A percentile compares a stretch with the other conserved stretches of the same genome.
phyloP scores from a whole-genome alignment of 1,284 basidiomycete species.

The Malassezia restricta region DNA sequence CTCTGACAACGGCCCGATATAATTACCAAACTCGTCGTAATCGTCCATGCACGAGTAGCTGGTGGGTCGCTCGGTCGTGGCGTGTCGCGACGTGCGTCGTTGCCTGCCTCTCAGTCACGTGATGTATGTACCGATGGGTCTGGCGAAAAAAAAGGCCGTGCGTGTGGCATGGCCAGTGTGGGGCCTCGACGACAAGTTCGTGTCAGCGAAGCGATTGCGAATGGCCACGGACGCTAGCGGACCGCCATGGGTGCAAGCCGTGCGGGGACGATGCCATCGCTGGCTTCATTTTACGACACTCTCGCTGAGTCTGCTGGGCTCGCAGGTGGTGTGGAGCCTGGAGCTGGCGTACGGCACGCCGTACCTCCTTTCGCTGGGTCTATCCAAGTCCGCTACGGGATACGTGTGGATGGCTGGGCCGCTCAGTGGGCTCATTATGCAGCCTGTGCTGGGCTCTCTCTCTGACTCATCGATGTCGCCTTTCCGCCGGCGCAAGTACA shows the following conservation, averaged over 20 bases:
- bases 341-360: constrained; percentile 81
- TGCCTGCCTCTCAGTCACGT: too few species aligned
- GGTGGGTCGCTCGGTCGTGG: not conserved
- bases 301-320: constrained; percentile 56
- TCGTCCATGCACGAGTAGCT: constrained; percentile 27
- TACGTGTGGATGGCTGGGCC: constrained; percentile 95
- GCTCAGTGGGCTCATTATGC: constrained; percentile 77
- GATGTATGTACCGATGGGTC: too few species aligned
- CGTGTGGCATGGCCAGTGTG: too few species aligned
- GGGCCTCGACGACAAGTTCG: too few species aligned
- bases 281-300: constrained; percentile 34
- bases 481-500: constrained; percentile 74
- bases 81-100: too few species aligned
- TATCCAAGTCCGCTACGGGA: constrained; percentile 79
- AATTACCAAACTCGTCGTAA: constrained; percentile 46
- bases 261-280: not conserved
- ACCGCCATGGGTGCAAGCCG: not conserved
- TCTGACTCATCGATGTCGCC: constrained; percentile 81
- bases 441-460: constrained; percentile 85
- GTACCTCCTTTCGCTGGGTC: constrained; percentile 73
- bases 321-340: constrained; percentile 83
- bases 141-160: too few species aligned
- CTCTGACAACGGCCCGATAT: constrained; percentile 41
- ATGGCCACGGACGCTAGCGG: too few species aligned
- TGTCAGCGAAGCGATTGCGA: too few species aligned